Evolutionary conservation across 495 filamentous ascomycete species (phyloP), one percentile per base, ranked within the genome.

Genomic region (Trichoderma parareesei): DNA sequence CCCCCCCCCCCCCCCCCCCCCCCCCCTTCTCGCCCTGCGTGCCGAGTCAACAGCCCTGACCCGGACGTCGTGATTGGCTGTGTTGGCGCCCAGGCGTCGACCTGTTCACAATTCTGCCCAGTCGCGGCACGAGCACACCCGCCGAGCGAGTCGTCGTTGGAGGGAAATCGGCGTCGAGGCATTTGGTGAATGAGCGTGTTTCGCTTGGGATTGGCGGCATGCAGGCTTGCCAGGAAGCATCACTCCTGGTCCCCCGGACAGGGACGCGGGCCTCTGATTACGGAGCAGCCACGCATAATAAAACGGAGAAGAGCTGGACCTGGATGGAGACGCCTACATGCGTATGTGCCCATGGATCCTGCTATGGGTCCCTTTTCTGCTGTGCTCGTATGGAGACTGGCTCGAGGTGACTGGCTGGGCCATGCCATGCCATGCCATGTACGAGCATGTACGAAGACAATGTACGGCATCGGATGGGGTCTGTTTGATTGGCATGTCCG

Each of bases 41-140:
- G 53, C 53, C 53, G 53, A 14, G 53, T 37, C 27, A 57, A 16
- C 4, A 57, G 35, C 61, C 49, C 68, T 53, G 67, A 68, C 33
- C 62, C 43, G 49, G 68, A 64, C 59, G 5, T n/a, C 65, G 9
- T 78, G 70, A 79, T 79, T 79, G 77, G 77, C 65, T 66, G 60
- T 66, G 70, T 77, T 77, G 71, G 71, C 77, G 77, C 77, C 77
- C 74, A 57, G 53, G 14, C 53, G 13, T 33, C 18, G 27, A 57
- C 37, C 53, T 27, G 53, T 57, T 57, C 53, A 57, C 53, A 57
- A 18, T 35, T 27, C 55, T 46, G 44, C 64, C 65, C 65, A 55
- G 49, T 38, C 62, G 68, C 69, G 69, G 61, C 69, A 60, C 69
- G n/a, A 18, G 62, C 62, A 37, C n/a, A 64, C 42, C n/a, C 66